Evolutionary conservation across 495 filamentous ascomycete genomes (phyloP), one percentile per base, ranked within the genome.

Genomic region (Podospora didyma): DNA sequence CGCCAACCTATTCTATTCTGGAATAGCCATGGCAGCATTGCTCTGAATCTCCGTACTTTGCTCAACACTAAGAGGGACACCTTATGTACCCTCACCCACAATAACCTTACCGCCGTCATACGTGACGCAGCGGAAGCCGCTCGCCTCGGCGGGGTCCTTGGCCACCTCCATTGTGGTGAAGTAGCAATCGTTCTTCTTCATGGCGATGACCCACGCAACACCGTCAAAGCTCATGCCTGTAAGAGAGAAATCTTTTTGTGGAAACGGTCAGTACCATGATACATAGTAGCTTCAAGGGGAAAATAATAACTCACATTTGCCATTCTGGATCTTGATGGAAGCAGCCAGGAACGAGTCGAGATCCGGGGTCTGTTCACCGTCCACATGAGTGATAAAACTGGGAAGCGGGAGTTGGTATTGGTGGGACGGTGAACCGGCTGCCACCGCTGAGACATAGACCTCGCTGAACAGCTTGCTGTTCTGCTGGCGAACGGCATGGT

Each of bases 161-260:
- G 88, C 80, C 69, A 89, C 91, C 70, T 96, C 90, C 68, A 90
- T 87, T 57, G 89, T 93, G 11, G 90, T 89, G 81, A 96, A 96
- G 68, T 99, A 99, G 71, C 97, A 95, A 69, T 99, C 95, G 69
- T 96, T 95, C 84, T 99, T 99, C 85, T 99, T 99, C 86, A 99
- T 97, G 23, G 93, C 97, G 19, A 94, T 88, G 22, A 97, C 89
- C 88, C 92, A 99, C 14, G 92, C 92, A 16, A 97, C 91, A 59
- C 94, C 95, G 68, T 99, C 94, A 65, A 97, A 99, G 2, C 93
- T 97, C 67, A 96, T 89, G 10, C 92, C 89, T 58, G 89, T 87
- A 14, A 99, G 79, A 21, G 94, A 84, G 85, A 98, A 97, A 75
- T 98, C 82, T 85, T 54, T 22, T 39, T 17, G 12, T n/a, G 31